Percentiles rank a stretch among this genome's conserved stretches.
Evolutionary conservation across 2,329 filamentous ascomycete genomes (phyloP).

Genomic region (Zymoseptoria pseudotritici): DNA sequence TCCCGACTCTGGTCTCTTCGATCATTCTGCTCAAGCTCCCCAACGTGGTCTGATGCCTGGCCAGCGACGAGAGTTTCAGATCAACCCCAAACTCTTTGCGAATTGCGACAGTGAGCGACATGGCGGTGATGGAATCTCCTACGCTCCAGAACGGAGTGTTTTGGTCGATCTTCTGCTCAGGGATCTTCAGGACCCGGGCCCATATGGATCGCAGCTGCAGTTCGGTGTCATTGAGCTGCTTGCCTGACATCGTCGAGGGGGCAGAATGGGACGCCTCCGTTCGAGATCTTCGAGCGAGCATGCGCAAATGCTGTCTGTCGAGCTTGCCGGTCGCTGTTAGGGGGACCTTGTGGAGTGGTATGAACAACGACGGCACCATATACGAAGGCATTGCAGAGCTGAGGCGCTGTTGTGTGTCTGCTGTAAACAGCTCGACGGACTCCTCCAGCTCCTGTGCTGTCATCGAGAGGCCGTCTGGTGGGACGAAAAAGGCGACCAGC

Average conservation of each 20-base stretch:
- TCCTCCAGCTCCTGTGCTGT: not conserved
- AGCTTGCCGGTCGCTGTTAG: constrained; percentile 65
- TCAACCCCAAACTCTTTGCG: not conserved
- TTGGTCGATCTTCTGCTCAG: not conserved
- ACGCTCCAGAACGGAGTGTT: not conserved
- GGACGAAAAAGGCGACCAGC: not conserved
- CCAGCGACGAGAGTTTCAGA: not conserved
- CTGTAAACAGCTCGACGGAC: not conserved
- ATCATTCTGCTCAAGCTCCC: not conserved
- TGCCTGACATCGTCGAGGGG: not conserved
- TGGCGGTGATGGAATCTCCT: constrained; percentile 9
- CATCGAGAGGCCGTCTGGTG: not conserved
- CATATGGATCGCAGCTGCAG: not conserved
- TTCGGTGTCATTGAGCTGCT: not conserved
- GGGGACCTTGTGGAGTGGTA: constrained; percentile 61
- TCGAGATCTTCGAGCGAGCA: not conserved
- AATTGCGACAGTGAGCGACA: not conserved
- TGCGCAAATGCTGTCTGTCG: constrained; percentile 40
- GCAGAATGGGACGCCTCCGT: not conserved
- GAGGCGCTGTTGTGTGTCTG: constrained; percentile 14
- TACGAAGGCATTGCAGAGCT: constrained; percentile 53
- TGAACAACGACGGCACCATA: constrained; percentile 66
- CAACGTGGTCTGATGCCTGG: not conserved
- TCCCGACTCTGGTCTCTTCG: not conserved
- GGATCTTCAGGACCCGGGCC: not conserved